Evolutionary conservation across 768 basidiomycete species (phyloP).

Genomic region (Pleurotus giganteus): DNA sequence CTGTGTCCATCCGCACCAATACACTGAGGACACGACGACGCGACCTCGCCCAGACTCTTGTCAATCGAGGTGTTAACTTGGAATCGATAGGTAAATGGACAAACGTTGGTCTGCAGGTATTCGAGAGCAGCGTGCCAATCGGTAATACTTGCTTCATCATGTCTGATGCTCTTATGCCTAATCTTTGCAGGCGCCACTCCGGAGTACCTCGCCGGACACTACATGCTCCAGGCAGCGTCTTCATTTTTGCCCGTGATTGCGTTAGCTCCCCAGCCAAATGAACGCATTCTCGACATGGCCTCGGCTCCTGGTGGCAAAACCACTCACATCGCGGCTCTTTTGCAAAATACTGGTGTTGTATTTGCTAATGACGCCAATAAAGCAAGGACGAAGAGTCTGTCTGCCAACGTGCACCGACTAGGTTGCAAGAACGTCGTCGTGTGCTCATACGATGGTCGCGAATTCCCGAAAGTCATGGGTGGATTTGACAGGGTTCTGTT

Average conservation of each 20-base stretch:
- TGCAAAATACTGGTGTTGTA: slow-evolving; percentile 97
- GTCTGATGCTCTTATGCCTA: slow-evolving; percentile 2
- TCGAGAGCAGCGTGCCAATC: slow-evolving; percentile 94
- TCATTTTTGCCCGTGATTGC: slow-evolving; percentile 99
- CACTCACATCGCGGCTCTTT: slow-evolving; percentile 93
- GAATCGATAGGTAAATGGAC: slow-evolving; percentile 99
- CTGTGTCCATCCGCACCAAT: slow-evolving; percentile 97
- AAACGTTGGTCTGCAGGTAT: slow-evolving; percentile 98
- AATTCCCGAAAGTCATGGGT: slow-evolving; percentile 98
- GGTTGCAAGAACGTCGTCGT: slow-evolving; percentile 98
- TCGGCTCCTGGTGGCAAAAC: slow-evolving; percentile 98
- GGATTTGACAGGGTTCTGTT: slow-evolving; percentile 97
- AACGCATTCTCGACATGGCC: slow-evolving; percentile 97
- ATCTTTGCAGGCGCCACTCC: slow-evolving; percentile 77
- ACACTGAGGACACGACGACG: slow-evolving; percentile 91
- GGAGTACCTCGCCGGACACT: slow-evolving; percentile 98
- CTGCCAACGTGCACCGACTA: slow-evolving; percentile 93
- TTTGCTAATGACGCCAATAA: slow-evolving; percentile 98
- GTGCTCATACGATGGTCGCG: slow-evolving; percentile 94
- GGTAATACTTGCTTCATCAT: slow-evolving; percentile 38
- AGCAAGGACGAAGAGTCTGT: slow-evolving; percentile 90
- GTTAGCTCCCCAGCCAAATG: slow-evolving; percentile 86
- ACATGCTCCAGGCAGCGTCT: slow-evolving; percentile 99
- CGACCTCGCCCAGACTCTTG: slow-evolving; percentile 89
- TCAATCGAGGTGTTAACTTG: slow-evolving; percentile 95